These are phyloP conservation scores for Nicotiana rustica DNA, from an alignment of 305 asterid genomes.

Conservation along the genomic window DNA sequence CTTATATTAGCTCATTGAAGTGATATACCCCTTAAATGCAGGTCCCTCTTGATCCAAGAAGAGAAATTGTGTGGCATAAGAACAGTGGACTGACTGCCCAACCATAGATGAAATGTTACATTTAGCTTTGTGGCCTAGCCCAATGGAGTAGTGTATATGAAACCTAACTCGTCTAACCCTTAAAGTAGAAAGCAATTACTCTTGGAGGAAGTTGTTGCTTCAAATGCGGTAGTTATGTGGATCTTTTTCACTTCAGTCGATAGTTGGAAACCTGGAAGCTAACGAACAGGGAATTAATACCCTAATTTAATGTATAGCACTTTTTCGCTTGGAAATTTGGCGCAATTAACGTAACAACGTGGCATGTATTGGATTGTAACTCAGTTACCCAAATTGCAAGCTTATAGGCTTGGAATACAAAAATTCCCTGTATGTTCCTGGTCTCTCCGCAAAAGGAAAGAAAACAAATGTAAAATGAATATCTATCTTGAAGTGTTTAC, in stretches of 20 bases:
- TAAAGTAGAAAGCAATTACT: background rate
- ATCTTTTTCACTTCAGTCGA: background rate
- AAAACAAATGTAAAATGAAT: background rate
- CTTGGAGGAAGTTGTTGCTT: constrained; percentile 22
- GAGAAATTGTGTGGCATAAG: background rate
- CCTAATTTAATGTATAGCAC: background rate
- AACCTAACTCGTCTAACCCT: background rate
- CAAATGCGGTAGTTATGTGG: background rate
- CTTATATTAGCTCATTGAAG: background rate
- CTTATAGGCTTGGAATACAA: constrained; percentile 23
- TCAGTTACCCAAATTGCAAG: constrained; percentile 17
- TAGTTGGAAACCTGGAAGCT: constrained; percentile 22
- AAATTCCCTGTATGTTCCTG: background rate
- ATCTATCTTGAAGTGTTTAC: background rate
- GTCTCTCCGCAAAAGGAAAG: background rate
- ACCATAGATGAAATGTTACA: background rate
- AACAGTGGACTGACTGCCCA: background rate
- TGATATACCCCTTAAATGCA: constrained; percentile 7
- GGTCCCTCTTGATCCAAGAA: background rate
- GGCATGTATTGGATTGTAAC: background rate
- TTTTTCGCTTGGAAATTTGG: background rate
- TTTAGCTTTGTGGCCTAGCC: background rate
- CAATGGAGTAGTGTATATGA: background rate
- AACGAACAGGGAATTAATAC: background rate
- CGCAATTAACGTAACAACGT: background rate